Base-by-base conservation (phyloP, 495 filamentous ascomycete genomes). In the Penicillium tannophilum region DNA sequence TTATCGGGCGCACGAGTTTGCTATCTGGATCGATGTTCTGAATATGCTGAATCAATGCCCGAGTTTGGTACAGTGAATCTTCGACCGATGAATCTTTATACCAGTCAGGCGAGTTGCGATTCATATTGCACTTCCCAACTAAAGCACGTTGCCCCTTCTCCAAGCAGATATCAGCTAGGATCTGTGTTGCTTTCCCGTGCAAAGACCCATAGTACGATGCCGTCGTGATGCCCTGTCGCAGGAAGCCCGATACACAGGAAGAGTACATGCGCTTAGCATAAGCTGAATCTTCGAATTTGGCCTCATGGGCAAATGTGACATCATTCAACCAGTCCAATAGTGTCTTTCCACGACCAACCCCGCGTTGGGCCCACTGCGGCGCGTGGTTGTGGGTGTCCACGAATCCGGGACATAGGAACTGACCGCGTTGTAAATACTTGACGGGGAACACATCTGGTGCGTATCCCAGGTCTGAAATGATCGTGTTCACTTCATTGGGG, bases 51-150 rank as follows among this genome's bases (percentile, higher is more conserved):
- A 90, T 80, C 47, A 86, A 80, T 0, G 71, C 73, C 44, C 77
- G 75, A 0, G 86, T 88, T 47, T 80, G 77, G 1, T 35, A 39
- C 1, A 89, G 55, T 2, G 84, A 84, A 5, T 78, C 67, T 8
- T 74, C 68, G 5, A 78, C 73, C 4, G 71, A 76, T 0, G 65
- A 59, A 59, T 89, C 87, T 6, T 76, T 68, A 61, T 88, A 88
- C 70, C 79, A 84, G 8, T 81, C 78, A 1, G 85, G 85, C 5
- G 84, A 75, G 58, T 85, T 78, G 1, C 85, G 80, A 58, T 85
- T 80, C 81, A 87, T 88, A 60, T 86, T 86, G 60, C 81, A 86
- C 59, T 88, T 88, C 1, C 87, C 87, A 5, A 90, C 79, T 3
- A 87, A 72, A 0, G 87, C 87, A 16, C 87, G 76, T 68, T 89